Evolutionary conservation across 2,329 filamentous ascomycete species (phyloP).

Genomic region (Periconia digitata): DNA sequence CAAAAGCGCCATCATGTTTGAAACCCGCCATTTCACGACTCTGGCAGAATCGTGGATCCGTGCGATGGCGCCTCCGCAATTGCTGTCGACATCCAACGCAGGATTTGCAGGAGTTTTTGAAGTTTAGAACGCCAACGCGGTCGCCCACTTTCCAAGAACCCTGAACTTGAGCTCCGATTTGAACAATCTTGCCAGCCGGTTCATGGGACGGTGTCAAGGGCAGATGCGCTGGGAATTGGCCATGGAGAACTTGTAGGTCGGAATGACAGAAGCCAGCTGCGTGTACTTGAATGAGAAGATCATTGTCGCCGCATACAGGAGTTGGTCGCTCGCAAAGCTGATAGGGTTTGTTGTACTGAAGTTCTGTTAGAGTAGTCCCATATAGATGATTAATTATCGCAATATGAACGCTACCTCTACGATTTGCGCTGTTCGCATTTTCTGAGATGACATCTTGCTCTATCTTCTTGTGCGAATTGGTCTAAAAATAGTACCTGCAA

Average conservation of each 20-base stretch:
- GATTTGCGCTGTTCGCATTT: constrained; percentile 24
- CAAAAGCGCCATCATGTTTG: constrained; percentile 35
- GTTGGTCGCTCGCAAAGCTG: constrained; percentile 15
- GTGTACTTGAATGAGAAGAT: constrained; percentile 23
- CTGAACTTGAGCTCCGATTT: constrained; percentile 25
- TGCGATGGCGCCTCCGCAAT: constrained; percentile 7
- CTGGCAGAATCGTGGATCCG: constrained; percentile 32
- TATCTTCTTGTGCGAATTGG: background rate
- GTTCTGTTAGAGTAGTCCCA: background rate
- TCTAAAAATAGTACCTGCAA: background rate
- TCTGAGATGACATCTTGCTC: constrained; percentile 4
- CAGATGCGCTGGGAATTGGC: constrained; percentile 21
- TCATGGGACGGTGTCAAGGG: constrained; percentile 40
- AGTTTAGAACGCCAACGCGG: constrained; percentile 32
- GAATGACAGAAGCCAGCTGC: constrained; percentile 34
- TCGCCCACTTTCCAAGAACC: constrained; percentile 31
- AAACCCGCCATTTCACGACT: constrained; percentile 31
- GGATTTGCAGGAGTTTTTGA: constrained; percentile 26
- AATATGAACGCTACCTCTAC: constrained; percentile 10
- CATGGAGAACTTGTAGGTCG: constrained; percentile 28
- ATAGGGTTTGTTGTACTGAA: constrained; percentile 20
- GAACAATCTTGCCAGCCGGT: constrained; percentile 32
- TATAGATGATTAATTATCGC: background rate
- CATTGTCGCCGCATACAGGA: constrained; percentile 20
- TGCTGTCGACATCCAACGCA: constrained; percentile 24